Percentiles rank a stretch among this genome's conserved stretches.
Evolutionary conservation across 169 alveolate species (phyloP).

Genomic region (Plasmodium malariae): DNA sequence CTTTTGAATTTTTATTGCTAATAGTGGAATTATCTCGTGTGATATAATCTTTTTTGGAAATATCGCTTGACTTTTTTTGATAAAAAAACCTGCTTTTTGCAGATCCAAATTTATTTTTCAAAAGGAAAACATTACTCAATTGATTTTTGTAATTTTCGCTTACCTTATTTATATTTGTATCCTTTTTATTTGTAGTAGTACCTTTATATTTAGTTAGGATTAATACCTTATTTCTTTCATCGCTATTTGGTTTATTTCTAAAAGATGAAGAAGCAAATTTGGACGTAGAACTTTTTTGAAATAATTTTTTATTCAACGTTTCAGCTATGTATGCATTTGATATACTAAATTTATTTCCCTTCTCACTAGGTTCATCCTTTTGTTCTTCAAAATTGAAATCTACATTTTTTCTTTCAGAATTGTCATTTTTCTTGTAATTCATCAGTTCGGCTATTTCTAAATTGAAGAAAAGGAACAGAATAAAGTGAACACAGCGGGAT

Average conservation of each 20-base stretch:
- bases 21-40: background rate
- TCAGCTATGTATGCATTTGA: slow-evolving; percentile 49
- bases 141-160: slow-evolving; percentile 28
- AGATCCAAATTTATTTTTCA: slow-evolving; percentile 8
- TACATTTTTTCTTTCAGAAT: slow-evolving; percentile 20
- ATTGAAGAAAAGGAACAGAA: background rate
- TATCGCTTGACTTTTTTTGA: slow-evolving; percentile 1
- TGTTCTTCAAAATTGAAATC: slow-evolving; percentile 11
- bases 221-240: background rate
- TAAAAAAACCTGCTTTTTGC: background rate
- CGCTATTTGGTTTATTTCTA: slow-evolving; percentile 13
- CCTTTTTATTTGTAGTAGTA: background rate
- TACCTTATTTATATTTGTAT: slow-evolving; percentile 16
- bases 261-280: background rate
- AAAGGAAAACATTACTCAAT: slow-evolving; percentile 1
- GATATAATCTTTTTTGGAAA: background rate
- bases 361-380: background rate
- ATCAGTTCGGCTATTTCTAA: slow-evolving; percentile 49
- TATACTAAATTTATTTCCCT: background rate
- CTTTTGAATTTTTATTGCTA: slow-evolving; percentile 5
- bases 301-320: slow-evolving; percentile 28
- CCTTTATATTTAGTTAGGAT: slow-evolving; percentile 19
- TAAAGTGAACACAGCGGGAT: background rate
- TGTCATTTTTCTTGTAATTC: slow-evolving; percentile 15
- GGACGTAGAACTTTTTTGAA: slow-evolving; percentile 8